Base-by-base conservation (phyloP, 768 basidiomycete genomes). In the Amanita muscaria region DNA sequence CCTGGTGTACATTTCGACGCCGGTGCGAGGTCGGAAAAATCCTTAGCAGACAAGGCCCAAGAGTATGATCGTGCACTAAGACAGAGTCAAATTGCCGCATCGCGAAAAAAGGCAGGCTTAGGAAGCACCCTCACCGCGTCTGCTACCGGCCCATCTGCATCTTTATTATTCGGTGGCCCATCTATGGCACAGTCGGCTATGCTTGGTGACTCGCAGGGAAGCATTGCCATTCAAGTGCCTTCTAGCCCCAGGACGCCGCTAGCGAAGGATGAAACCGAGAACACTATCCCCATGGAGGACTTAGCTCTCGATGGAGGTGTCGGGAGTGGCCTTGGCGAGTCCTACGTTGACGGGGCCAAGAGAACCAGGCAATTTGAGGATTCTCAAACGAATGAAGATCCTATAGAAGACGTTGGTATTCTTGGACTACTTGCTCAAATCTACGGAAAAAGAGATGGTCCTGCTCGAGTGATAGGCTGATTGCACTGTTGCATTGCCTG, bases 391-490 rank as follows among this genome's bases (percentile, higher is more conserved):
- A 72, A 82, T 35, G 79, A 79, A 9, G 82, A 83, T 19, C 69
- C 63, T 15, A 55, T 85, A 50, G 78, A 78, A 55, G 88, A 92
- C 61, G 87, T 77, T 0, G 91, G 92, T 14, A 82, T 96, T 51
- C 64, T 94, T 49, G 88, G 87, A 16, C 57, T 96, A 50, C 59
- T 96, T 54, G 83, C 88, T 33, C 83, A 93, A 67, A 92, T 96
- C 40, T 90, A 93, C 61, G 79, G 74, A 36, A 68, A 74, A 53
- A 70, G 66, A 49, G 76, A 78, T 39, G 36, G 70, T 46, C 70
- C 71, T 44, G 63, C 67, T 4, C 66, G 72, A 35, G 67, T 72
- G 15, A 70, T 78, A 44, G 25, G 44, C n/a, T 46, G 21, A 36
- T 16, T 10, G 27, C 19, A 22, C 15, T 30, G 16, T 15, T 4